These are phyloP conservation scores for Sutorius eximius DNA, from an alignment of 1,284 basidiomycete genomes.

Conservation along the genomic window DNA sequence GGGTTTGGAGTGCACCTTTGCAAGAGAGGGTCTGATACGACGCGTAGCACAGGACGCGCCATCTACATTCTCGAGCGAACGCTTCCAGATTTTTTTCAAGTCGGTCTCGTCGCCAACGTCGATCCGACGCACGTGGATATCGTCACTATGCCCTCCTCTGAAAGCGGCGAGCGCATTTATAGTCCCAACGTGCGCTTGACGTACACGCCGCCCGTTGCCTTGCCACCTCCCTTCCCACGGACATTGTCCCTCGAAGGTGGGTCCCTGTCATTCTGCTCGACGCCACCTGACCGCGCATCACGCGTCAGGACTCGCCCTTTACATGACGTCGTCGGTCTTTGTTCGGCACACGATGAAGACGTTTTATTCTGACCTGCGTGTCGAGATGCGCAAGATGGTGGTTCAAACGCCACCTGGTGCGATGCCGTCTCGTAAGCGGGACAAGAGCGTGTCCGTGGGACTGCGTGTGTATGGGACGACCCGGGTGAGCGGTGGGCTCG, in stretches of 20 bases:
- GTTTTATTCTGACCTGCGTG: slow-evolving; percentile 62
- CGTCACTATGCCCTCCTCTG: slow-evolving; percentile 15
- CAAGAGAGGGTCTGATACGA: slow-evolving; percentile 35
- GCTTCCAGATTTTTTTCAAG: slow-evolving; percentile 68
- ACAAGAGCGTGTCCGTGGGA: slow-evolving; percentile 57
- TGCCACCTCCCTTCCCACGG: slow-evolving; percentile 68
- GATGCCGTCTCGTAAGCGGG: slow-evolving; percentile 29
- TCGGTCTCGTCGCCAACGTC: slow-evolving; percentile 60
- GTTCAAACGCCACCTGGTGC: slow-evolving; percentile 29
- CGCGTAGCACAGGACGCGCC: slow-evolving; percentile 54
- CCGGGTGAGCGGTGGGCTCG: slow-evolving; percentile 56
- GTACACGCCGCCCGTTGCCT: slow-evolving; percentile 64
- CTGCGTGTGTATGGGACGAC: slow-evolving; percentile 55
- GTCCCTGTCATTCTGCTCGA: slow-evolving; percentile 8
- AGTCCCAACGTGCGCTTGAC: slow-evolving; percentile 51
- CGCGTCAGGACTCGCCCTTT: slow-evolving; percentile 60
- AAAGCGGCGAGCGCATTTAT: slow-evolving; percentile 49
- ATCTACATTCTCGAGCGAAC: slow-evolving; percentile 68
- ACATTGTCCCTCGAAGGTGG: slow-evolving; percentile 68
- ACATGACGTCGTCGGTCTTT: slow-evolving; percentile 67
- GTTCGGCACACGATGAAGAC: slow-evolving; percentile 72
- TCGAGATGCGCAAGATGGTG: slow-evolving; percentile 52
- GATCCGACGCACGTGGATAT: slow-evolving; percentile 40
- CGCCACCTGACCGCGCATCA: neutral
- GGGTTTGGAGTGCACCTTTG: slow-evolving; percentile 16